Percentiles rank a stretch among this genome's conserved stretches.
Conservation (phyloP, 768 basidiomycete species). For the Kockovaella imperatae region DNA sequence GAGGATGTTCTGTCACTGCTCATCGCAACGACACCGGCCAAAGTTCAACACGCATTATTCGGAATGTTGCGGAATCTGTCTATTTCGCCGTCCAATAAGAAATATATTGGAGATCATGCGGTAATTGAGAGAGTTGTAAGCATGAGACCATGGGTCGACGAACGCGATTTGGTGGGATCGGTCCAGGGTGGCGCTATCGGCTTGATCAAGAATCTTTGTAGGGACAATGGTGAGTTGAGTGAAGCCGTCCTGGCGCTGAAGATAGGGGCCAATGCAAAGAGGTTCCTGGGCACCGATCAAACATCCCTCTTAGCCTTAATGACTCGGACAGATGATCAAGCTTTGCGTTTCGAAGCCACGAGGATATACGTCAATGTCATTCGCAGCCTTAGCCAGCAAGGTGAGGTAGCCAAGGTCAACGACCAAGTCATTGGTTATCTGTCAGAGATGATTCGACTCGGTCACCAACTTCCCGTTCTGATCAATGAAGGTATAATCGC, state of each 20-base stretch:
- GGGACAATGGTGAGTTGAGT: constrained; percentile 55
- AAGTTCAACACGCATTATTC: constrained; percentile 80
- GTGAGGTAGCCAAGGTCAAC: constrained; percentile 49
- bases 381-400: constrained; percentile 55
- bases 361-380: constrained; percentile 79
- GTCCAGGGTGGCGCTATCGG: constrained; percentile 84
- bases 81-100: constrained; percentile 51
- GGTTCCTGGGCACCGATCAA: background rate
- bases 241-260: background rate
- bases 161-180: constrained; percentile 73
- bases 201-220: constrained; percentile 79
- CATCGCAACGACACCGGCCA: constrained; percentile 9
- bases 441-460: constrained; percentile 63
- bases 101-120: background rate
- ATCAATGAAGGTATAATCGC: constrained; percentile 85
- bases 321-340: constrained; percentile 67
- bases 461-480: constrained; percentile 71
- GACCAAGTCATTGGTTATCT: constrained; percentile 54
- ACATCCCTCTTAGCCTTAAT: constrained; percentile 59
- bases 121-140: constrained; percentile 45
- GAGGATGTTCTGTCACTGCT: background rate
- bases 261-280: background rate
- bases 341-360: constrained; percentile 81
- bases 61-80: constrained; percentile 82
- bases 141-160: constrained; percentile 63